These are phyloP conservation scores for Ophiocytium majus DNA, from an alignment of 352 stramenopile species.

Conservation along the genomic window DNA sequence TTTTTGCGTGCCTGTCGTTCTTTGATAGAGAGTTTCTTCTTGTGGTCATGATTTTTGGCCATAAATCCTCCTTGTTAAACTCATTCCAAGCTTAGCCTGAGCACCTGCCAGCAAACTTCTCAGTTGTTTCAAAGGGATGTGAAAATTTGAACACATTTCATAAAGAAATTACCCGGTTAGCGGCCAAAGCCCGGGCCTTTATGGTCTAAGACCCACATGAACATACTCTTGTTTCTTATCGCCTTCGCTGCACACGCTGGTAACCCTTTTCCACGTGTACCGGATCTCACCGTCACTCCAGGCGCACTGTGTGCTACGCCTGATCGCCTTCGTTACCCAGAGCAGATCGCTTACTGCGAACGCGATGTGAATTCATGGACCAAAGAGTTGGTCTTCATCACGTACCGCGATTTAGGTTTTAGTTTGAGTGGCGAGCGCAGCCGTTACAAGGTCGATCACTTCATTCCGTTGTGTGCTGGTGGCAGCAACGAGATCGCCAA, in stretches of 20 bases:
- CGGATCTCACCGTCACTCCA: not conserved
- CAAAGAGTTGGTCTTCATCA: not conserved
- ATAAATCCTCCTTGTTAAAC: too few species aligned
- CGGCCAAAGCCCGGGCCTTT: too few species aligned
- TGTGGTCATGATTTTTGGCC: too few species aligned
- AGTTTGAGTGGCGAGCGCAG: not conserved
- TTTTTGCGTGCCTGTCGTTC: too few species aligned
- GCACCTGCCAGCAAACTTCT: too few species aligned
- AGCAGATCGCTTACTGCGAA: not conserved
- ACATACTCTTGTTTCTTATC: not conserved
- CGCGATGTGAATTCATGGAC: not conserved
- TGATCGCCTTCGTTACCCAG: not conserved
- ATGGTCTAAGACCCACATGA: too few species aligned
- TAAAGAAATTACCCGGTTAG: too few species aligned
- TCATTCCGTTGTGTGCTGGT: not conserved
- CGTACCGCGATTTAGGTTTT: not conserved
- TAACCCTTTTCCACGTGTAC: not conserved
- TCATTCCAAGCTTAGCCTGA: too few species aligned
- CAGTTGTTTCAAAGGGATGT: too few species aligned
- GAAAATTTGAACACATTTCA: too few species aligned
- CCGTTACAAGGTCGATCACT: conserved; percentile 2
- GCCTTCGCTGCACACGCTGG: not conserved
- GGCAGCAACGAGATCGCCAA: not conserved
- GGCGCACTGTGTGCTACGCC: not conserved
- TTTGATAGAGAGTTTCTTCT: too few species aligned